phyloP scores from a whole-genome alignment of 2,329 filamentous ascomycete genomes.

The Fusarium decemcellulare region DNA sequence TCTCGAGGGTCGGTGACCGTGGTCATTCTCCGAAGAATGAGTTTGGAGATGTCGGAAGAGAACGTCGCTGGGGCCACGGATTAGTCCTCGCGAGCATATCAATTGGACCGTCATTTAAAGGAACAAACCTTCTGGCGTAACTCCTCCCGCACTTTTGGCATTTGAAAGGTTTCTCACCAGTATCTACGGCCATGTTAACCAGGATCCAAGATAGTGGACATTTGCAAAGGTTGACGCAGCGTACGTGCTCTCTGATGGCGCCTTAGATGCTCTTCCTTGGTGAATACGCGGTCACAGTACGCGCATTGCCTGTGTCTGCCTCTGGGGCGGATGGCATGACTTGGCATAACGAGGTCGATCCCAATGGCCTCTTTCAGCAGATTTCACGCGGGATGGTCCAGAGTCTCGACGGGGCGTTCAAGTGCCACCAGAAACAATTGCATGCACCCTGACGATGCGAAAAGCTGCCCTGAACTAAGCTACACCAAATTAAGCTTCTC shows the following conservation, averaged over 20 bases:
- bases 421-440: background rate
- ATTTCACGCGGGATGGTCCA: background rate
- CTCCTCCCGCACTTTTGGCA: constrained; percentile 12
- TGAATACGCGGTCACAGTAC: constrained; percentile 23
- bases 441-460: background rate
- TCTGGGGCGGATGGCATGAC: background rate
- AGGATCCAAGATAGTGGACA: background rate
- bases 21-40: background rate
- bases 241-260: constrained; percentile 23
- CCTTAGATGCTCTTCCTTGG: constrained; percentile 24
- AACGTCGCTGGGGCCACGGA: constrained; percentile 1
- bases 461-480: background rate
- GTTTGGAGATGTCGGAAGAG: constrained; percentile 23
- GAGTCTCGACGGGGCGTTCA: background rate
- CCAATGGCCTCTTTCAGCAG: background rate
- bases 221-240: background rate
- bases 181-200: constrained; percentile 4
- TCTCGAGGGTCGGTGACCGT: background rate
- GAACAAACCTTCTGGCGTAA: constrained; percentile 15
- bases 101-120: background rate
- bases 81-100: background rate
- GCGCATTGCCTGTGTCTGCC: constrained; percentile 14
- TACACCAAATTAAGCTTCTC: background rate
- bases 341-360: background rate
- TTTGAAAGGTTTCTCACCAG: constrained; percentile 24